Percentiles rank a stretch among this genome's conserved stretches.
These are phyloP conservation scores for Neurospora sp. DNA, from an alignment of 495 filamentous ascomycete genomes.

Conservation along the genomic window DNA sequence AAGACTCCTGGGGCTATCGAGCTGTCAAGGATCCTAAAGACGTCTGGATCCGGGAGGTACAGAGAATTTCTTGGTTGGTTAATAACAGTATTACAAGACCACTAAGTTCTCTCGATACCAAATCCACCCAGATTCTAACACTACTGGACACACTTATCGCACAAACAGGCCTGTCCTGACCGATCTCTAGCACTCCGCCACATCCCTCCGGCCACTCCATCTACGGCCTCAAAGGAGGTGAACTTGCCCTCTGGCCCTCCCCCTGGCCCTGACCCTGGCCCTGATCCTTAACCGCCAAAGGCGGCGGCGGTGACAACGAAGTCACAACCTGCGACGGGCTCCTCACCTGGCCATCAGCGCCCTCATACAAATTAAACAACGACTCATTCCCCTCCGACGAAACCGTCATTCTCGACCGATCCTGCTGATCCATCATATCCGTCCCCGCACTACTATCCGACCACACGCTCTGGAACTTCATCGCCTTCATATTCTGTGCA, in stretches of 20 bases:
- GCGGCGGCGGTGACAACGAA: neutral
- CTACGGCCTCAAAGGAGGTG: neutral
- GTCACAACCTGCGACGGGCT: neutral
- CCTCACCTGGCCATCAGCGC: neutral
- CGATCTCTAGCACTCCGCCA: neutral
- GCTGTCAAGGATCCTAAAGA: neutral
- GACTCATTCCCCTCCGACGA: neutral
- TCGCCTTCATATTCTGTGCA: neutral
- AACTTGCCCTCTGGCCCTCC: neutral
- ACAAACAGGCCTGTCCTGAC: neutral
- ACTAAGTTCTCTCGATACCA: neutral
- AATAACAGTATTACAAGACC: neutral
- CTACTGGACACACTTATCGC: neutral
- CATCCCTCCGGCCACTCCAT: neutral
- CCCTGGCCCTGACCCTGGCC: neutral
- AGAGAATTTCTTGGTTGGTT: neutral
- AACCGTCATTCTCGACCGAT: neutral
- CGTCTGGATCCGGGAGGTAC: neutral
- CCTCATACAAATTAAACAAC: neutral
- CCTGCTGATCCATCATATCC: neutral
- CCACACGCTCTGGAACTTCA: neutral
- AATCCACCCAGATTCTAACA: neutral
- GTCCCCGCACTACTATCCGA: neutral
- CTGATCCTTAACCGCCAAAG: neutral
- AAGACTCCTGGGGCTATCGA: slow-evolving; percentile 5